Conservation (phyloP, 805 yeast genomes). For the Komagataella pastoris region DNA sequence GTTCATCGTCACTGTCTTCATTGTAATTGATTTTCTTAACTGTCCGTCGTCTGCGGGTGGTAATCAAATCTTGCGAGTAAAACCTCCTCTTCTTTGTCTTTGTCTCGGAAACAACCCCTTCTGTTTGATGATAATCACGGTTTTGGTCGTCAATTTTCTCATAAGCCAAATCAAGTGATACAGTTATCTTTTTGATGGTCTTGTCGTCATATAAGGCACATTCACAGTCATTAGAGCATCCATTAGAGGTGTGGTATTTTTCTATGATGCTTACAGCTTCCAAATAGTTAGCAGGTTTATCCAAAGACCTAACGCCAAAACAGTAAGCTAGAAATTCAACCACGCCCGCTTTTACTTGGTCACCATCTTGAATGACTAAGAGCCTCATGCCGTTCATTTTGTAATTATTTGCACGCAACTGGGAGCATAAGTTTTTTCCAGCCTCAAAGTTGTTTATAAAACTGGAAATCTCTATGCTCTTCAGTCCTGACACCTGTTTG, state of each 20-base stretch:
- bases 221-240: not conserved
- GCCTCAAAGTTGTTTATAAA: slow-evolving; percentile 23
- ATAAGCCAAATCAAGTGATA: not conserved
- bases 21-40: not conserved
- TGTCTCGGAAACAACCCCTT: not conserved
- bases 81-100: not conserved
- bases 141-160: not conserved
- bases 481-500: slow-evolving; percentile 22
- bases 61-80: not conserved
- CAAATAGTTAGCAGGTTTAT: not conserved
- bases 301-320: not conserved
- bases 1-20: not conserved
- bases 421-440: slow-evolving; percentile 13
- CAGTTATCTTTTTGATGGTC: not conserved
- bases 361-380: not conserved
- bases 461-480: slow-evolving; percentile 33
- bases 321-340: slow-evolving; percentile 1
- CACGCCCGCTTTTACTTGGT: not conserved
- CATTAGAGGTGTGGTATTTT: not conserved
- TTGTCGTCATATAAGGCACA: not conserved
- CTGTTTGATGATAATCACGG: not conserved
- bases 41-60: not conserved
- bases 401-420: slow-evolving; percentile 1
- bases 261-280: not conserved
- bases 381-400: not conserved